A percentile compares a stretch with the other conserved stretches of the same genome.
Conservation (phyloP, 2,329 filamentous ascomycete species). For the Xylaria sp. region DNA sequence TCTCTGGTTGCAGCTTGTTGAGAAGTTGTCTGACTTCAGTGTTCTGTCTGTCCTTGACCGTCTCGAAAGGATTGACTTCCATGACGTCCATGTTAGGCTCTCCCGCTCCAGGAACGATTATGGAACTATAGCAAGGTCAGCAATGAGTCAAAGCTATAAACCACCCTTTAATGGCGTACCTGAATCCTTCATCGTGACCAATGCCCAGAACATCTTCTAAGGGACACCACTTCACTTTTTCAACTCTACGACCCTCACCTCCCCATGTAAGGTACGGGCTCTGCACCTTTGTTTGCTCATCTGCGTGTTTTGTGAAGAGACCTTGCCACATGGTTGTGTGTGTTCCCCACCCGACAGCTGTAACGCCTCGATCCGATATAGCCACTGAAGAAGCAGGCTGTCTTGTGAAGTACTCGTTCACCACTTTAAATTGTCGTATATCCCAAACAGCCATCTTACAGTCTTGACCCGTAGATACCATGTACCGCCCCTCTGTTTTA, state of each 20-base stretch:
- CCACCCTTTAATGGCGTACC: constrained; percentile 47
- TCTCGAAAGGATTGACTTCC: constrained; percentile 96
- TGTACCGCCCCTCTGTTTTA: constrained; percentile 80
- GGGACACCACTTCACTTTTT: constrained; percentile 90
- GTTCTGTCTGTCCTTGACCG: constrained; percentile 90
- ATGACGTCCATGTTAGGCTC: constrained; percentile 96
- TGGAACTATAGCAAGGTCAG: constrained; percentile 45
- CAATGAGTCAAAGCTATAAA: constrained; percentile 55
- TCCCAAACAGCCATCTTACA: constrained; percentile 71
- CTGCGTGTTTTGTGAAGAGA: constrained; percentile 78
- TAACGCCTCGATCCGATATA: constrained; percentile 89
- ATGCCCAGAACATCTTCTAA: constrained; percentile 93
- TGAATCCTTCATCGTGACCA: constrained; percentile 86
- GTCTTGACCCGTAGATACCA: constrained; percentile 87
- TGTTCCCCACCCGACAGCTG: constrained; percentile 91
- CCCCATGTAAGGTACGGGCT: constrained; percentile 95
- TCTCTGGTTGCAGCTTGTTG: constrained; percentile 95
- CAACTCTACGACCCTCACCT: constrained; percentile 82
- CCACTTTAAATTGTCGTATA: constrained; percentile 90
- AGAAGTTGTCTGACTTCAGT: constrained; percentile 88
- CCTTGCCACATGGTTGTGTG: constrained; percentile 91
- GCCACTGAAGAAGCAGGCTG: constrained; percentile 84
- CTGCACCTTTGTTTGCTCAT: constrained; percentile 81
- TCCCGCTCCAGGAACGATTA: constrained; percentile 93
- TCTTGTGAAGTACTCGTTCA: constrained; percentile 87